Evolutionary conservation across 2,329 filamentous ascomycete genomes (phyloP).

Genomic region (Verticillium longisporum): DNA sequence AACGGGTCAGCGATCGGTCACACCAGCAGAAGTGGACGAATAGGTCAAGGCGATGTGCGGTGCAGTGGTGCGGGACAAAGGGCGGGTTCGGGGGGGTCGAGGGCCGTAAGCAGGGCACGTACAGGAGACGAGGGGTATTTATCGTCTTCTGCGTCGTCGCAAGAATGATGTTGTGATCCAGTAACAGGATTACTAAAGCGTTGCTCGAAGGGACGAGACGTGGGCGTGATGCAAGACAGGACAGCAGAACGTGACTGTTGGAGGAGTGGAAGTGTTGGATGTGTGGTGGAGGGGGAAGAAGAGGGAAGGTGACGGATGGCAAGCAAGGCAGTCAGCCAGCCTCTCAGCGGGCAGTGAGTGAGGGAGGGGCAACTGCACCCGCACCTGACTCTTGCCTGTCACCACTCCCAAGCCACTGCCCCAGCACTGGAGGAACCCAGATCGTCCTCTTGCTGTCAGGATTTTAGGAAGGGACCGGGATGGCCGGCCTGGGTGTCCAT

Average conservation of each 20-base stretch:
- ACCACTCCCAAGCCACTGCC: not conserved
- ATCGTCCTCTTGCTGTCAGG: not conserved
- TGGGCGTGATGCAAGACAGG: not conserved
- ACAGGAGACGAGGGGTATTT: not conserved
- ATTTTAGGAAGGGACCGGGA: not conserved
- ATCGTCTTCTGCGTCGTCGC: not conserved
- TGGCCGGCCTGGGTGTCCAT: not conserved
- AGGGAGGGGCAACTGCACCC: not conserved
- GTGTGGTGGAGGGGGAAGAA: not conserved
- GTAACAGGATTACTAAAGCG: not conserved
- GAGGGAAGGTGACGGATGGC: not conserved
- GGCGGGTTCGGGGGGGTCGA: not conserved
- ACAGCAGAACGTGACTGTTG: not conserved
- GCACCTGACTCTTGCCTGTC: not conserved
- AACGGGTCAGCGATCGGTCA: not conserved
- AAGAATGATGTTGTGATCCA: not conserved
- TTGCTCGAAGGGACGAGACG: not conserved
- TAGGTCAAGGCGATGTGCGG: not conserved
- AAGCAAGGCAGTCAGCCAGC: not conserved
- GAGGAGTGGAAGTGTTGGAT: not conserved
- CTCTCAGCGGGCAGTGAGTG: not conserved
- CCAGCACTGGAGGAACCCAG: not conserved
- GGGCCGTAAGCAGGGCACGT: not conserved
- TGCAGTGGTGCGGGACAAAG: not conserved
- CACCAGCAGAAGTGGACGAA: not conserved